Base-by-base conservation (phyloP, 2,329 filamentous ascomycete species). In the Alternaria consortialis region DNA sequence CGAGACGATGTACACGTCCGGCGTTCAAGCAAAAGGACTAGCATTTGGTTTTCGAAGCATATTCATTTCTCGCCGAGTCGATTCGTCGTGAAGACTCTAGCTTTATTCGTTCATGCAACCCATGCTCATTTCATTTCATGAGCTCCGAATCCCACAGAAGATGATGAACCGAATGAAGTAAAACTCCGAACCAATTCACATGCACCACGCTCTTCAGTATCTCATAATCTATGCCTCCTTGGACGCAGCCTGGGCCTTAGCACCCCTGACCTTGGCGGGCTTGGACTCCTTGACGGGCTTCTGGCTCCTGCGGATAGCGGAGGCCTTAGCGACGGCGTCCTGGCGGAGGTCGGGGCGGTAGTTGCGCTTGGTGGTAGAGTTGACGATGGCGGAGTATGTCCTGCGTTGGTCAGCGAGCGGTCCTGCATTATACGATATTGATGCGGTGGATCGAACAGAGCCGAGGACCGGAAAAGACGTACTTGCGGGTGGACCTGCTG, bases 341-440 rank as follows among this genome's bases (percentile, higher is more conserved):
- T 79, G 75, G 71, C 82, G 80, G 65, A 85, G 79, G 74, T 85
- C 83, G 44, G 79, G 68, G 65, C 83, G 92, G 90, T 98, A 99
- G 79, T 90, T 88, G 80, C 87, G 87, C 88, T 93, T 93, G 81
- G 93, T 91, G 75, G 90, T 88, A 80, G 86, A 85, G 85, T 88
- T 91, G 84, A 93, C 93, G 80, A 98, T 88, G 76, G 87, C 87
- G 85, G 91, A 92, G 90, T 94, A 98, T 84, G 91, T 90, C 88
- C 93, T 74, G 44, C 36, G 13, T 8, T 40, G 43, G 40, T 65
- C 50, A 64, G 63, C 23, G 43, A n/a, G 27, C 31, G 25, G 42
- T 9, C 40, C 29, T 46, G 7, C 13, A 20, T 44, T 50, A 23
- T 47, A 39, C 5, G 6, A 27, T n/a, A 40, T 53, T 37, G 54